A percentile compares a stretch with the other conserved stretches of the same genome.
phyloP scores from a whole-genome alignment of 2,329 filamentous ascomycete species.

The Colletotrichum lini region DNA sequence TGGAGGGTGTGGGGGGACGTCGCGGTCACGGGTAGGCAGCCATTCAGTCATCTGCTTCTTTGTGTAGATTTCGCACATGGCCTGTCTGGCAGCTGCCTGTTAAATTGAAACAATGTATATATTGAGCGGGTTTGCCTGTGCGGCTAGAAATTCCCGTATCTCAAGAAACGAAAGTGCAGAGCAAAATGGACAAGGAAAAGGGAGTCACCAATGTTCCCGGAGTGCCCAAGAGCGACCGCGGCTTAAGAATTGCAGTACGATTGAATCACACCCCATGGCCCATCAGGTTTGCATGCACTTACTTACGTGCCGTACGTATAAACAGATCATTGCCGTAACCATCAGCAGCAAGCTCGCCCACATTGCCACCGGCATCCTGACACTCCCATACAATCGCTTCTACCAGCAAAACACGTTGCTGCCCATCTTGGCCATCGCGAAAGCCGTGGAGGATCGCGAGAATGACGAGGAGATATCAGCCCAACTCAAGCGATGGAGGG shows the following conservation, averaged over 20 bases:
- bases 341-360: constrained; percentile 34
- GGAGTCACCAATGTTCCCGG: constrained; percentile 23
- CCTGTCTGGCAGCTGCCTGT: constrained; percentile 10
- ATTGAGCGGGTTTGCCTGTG: constrained; percentile 3
- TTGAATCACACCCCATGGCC: not conserved
- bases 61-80: constrained; percentile 7
- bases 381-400: constrained; percentile 47
- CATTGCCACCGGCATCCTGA: constrained; percentile 42
- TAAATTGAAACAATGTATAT: constrained; percentile 15
- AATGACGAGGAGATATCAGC: constrained; percentile 38
- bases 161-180: not conserved
- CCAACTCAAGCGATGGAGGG: constrained; percentile 44
- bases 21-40: constrained; percentile 32
- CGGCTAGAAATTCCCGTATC: not conserved
- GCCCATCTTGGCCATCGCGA: constrained; percentile 44
- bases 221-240: constrained; percentile 31
- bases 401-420: constrained; percentile 47
- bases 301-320: constrained; percentile 13
- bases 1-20: constrained; percentile 15
- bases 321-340: constrained; percentile 28
- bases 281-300: not conserved
- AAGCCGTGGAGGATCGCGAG: constrained; percentile 36
- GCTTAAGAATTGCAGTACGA: constrained; percentile 33
- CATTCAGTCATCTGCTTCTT: constrained; percentile 39
- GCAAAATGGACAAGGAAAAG: constrained; percentile 22